A percentile compares a stretch with the other conserved stretches of the same genome.
Conservation (phyloP, 768 basidiomycete species). For the Postia placenta region DNA sequence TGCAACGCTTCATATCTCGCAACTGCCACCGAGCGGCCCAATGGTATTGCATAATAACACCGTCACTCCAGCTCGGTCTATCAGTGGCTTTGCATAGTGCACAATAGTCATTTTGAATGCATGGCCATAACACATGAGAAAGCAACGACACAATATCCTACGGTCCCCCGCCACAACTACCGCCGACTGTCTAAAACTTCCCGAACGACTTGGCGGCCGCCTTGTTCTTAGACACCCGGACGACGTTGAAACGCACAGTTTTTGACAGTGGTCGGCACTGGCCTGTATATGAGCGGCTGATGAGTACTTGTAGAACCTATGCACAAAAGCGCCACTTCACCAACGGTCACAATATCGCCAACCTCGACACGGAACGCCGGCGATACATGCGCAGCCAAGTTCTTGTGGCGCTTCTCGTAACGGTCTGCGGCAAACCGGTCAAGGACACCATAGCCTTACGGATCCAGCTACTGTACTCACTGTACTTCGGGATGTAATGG, state of each 20-base stretch:
- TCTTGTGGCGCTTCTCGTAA: slow-evolving; percentile 99
- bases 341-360: slow-evolving; percentile 93
- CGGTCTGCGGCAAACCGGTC: slow-evolving; percentile 62
- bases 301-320: not conserved
- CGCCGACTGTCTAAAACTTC: slow-evolving; percentile 66
- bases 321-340: slow-evolving; percentile 39
- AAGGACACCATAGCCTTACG: not conserved
- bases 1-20: slow-evolving; percentile 6
- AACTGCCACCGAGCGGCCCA: not conserved
- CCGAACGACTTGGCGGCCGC: slow-evolving; percentile 85
- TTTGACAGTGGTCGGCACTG: slow-evolving; percentile 99
- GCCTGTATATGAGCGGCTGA: slow-evolving; percentile 38
- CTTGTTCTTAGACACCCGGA: slow-evolving; percentile 93
- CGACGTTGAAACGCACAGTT: slow-evolving; percentile 98
- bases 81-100: slow-evolving; percentile 11
- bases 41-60: not conserved
- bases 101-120: slow-evolving; percentile 24
- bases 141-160: slow-evolving; percentile 24
- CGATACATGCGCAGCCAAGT: slow-evolving; percentile 93
- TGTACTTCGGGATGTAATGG: slow-evolving; percentile 98
- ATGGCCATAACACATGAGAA: slow-evolving; percentile 22
- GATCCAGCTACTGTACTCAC: slow-evolving; percentile 41
- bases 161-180: slow-evolving; percentile 5
- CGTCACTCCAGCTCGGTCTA: not conserved
- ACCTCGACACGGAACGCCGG: slow-evolving; percentile 98